phyloP scores from a whole-genome alignment of 1,139 yeast species.

The Sugiyamaella japonica region DNA sequence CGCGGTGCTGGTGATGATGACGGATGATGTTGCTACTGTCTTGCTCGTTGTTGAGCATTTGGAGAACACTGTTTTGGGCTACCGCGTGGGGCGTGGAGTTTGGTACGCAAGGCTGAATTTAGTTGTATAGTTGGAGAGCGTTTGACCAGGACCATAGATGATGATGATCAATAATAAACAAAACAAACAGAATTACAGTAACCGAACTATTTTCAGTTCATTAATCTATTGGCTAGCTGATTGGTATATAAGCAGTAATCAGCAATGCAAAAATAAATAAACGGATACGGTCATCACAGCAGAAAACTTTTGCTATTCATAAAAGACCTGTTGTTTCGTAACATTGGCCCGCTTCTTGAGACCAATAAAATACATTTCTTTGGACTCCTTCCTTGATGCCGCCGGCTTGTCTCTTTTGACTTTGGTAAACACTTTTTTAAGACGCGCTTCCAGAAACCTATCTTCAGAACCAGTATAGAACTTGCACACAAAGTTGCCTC shows the following conservation, averaged over 20 bases:
- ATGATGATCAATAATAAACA: no score
- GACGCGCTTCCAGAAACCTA: conserved; percentile 53
- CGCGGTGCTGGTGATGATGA: no score
- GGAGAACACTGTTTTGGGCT: no score
- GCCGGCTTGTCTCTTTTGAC: conserved; percentile 62
- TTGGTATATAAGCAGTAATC: neutral
- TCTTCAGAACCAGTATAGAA: conserved; percentile 73
- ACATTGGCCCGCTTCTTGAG: conserved; percentile 48
- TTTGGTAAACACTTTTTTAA: conserved; percentile 56
- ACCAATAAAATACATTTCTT: conserved; percentile 74
- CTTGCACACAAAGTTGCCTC: conserved; percentile 75
- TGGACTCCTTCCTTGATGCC: conserved; percentile 60
- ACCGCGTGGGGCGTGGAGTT: no score
- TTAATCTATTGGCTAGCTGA: neutral
- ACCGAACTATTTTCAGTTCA: no score
- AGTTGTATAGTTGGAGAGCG: no score
- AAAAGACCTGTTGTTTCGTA: conserved; percentile 50
- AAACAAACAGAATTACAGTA: no score
- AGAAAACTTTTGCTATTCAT: neutral
- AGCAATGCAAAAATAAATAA: neutral
- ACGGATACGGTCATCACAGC: neutral
- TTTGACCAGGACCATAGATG: no score
- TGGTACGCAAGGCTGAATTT: no score
- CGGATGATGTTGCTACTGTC: no score
- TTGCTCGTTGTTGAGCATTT: no score